Evolutionary conservation across 1,284 basidiomycete species (phyloP).

Genomic region (Cystobasidium pallidum): DNA sequence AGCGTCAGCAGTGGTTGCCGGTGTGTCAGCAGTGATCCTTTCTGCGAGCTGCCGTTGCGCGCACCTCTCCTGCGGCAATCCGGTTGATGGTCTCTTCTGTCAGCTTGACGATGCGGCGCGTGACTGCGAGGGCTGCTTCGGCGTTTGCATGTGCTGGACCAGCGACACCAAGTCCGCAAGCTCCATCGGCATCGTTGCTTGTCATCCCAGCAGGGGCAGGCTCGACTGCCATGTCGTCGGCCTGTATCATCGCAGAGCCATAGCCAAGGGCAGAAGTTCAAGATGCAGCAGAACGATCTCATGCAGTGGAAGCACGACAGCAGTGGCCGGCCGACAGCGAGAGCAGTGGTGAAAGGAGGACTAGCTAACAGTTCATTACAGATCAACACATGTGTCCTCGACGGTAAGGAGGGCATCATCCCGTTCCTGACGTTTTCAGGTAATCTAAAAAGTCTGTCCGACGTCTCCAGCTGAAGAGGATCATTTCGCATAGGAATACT

Average conservation of each 20-base stretch:
- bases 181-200: not conserved
- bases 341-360: not conserved
- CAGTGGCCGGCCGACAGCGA: not conserved
- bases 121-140: slow-evolving; percentile 18
- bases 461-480: slow-evolving; percentile 41
- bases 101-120: slow-evolving; percentile 57
- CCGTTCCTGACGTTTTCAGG: not conserved
- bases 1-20: not conserved
- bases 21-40: not conserved
- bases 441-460: slow-evolving; percentile 16
- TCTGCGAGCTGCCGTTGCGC: slow-evolving; percentile 35
- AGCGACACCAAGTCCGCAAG: not conserved
- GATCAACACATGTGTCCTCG: slow-evolving; percentile 18
- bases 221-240: slow-evolving; percentile 4
- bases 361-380: not conserved
- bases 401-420: slow-evolving; percentile 43
- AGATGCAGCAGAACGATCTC: not conserved
- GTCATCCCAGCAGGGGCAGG: not conserved
- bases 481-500: slow-evolving; percentile 9
- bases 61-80: slow-evolving; percentile 66
- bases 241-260: not conserved
- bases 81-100: slow-evolving; percentile 64
- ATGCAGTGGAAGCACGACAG: too few relatives aligned
- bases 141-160: not conserved
- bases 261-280: slow-evolving; percentile 10